Evolutionary conservation across 1,284 basidiomycete genomes (phyloP).

Genomic region (Ustilago xerochloae): DNA sequence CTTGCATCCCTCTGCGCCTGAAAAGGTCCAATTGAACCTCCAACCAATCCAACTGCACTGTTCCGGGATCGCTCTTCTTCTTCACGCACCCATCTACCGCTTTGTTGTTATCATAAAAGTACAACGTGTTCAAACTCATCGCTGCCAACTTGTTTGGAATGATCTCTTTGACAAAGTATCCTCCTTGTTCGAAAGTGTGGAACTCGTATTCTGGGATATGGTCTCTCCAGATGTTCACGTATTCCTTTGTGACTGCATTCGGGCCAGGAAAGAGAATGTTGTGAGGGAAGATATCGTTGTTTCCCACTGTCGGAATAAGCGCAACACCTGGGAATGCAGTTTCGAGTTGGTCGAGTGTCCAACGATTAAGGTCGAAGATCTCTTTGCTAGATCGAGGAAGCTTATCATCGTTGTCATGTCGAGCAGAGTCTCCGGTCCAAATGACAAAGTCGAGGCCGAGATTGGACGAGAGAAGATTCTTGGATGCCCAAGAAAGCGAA

Average conservation of each 20-base stretch:
- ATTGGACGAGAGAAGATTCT: constrained; percentile 71
- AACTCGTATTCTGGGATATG: constrained; percentile 85
- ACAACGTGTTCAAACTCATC: constrained; percentile 89
- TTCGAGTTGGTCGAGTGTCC: constrained; percentile 78
- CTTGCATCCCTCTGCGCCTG: constrained; percentile 81
- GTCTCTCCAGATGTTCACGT: constrained; percentile 79
- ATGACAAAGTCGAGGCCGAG: constrained; percentile 79
- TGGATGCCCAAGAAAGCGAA: constrained; percentile 82
- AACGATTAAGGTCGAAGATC: constrained; percentile 81
- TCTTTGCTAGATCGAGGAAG: constrained; percentile 83
- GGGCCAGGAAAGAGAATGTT: constrained; percentile 75
- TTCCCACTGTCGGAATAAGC: constrained; percentile 85
- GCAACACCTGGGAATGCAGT: constrained; percentile 80
- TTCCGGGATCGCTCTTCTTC: constrained; percentile 52
- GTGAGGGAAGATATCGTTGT: constrained; percentile 69
- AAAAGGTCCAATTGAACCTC: constrained; percentile 83
- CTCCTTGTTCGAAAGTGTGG: constrained; percentile 74
- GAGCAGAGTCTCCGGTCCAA: constrained; percentile 93
- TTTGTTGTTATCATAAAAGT: constrained; percentile 91
- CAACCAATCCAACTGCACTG: constrained; percentile 78
- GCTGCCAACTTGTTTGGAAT: constrained; percentile 81
- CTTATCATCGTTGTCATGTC: constrained; percentile 87
- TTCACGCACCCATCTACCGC: constrained; percentile 72
- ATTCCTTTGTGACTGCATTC: constrained; percentile 79
- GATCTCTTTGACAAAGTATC: constrained; percentile 85